Conservation (phyloP, 805 yeast genomes). For the Limtongia smithiae region DNA sequence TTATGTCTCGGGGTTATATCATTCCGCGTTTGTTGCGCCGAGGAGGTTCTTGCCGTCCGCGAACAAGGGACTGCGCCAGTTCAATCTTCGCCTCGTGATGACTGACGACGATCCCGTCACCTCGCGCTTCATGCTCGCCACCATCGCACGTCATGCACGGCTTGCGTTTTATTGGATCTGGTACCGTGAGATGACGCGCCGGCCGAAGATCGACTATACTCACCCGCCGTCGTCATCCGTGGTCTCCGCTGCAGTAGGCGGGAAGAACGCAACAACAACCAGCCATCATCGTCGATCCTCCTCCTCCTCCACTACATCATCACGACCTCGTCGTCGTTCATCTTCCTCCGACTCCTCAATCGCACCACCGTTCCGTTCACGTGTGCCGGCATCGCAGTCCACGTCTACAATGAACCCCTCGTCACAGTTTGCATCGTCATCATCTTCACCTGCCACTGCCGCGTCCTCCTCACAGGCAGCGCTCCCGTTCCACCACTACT, state of each 20-base stretch:
- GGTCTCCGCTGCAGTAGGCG: not conserved
- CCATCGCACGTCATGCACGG: conserved; percentile 40
- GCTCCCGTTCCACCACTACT: conserved; percentile 22
- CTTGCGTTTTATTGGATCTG: conserved; percentile 12
- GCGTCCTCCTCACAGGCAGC: not conserved
- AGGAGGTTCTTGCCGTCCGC: conserved; percentile 75
- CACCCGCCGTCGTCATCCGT: conserved; percentile 3
- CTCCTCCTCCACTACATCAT: conserved; percentile 9
- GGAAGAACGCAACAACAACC: not conserved
- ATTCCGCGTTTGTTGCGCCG: conserved; percentile 77
- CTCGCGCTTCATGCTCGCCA: conserved; percentile 32
- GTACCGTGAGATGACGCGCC: conserved; percentile 8
- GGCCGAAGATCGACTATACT: not conserved
- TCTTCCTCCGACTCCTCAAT: not conserved
- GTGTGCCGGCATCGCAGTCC: too few species aligned
- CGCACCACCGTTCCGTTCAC: too few species aligned
- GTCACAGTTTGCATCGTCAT: not conserved
- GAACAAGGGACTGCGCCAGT: conserved; percentile 81
- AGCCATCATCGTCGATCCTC: conserved; percentile 19
- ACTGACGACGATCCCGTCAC: conserved; percentile 31
- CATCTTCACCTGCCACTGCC: conserved; percentile 2
- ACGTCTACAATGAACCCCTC: not conserved
- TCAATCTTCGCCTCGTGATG: conserved; percentile 47
- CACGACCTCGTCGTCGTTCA: not conserved
- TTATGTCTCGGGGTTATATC: conserved; percentile 85